These are phyloP conservation scores for Tolypocladium capitatum DNA, from an alignment of 2,329 filamentous ascomycete genomes.

Conservation along the genomic window DNA sequence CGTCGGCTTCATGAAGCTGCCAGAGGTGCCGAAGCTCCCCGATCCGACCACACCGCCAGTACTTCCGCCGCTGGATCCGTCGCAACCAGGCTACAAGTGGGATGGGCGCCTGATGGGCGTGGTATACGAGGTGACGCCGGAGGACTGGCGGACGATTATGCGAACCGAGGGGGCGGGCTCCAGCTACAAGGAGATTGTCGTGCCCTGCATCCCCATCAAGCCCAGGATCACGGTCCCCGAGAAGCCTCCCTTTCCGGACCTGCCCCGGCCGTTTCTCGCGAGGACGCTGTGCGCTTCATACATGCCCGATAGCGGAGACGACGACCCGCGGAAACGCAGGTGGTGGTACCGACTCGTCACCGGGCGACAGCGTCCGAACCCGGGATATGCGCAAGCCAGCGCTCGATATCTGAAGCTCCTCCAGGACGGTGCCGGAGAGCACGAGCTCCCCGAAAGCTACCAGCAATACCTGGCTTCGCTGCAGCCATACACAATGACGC, in stretches of 20 bases:
- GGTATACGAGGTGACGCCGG: constrained; percentile 81
- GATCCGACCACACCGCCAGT: constrained; percentile 15
- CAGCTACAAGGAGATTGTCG: constrained; percentile 71
- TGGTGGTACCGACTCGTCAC: constrained; percentile 34
- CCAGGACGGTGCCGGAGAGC: constrained; percentile 63
- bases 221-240: constrained; percentile 47
- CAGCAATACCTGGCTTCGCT: constrained; percentile 57
- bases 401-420: constrained; percentile 73
- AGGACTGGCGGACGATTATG: constrained; percentile 77
- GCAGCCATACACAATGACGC: constrained; percentile 58
- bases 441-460: constrained; percentile 68
- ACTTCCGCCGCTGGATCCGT: constrained; percentile 13
- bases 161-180: constrained; percentile 79
- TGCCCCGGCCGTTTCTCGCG: constrained; percentile 58
- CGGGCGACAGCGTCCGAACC: constrained; percentile 42
- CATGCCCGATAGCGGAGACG: constrained; percentile 21
- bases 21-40: constrained; percentile 22
- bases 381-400: constrained; percentile 69
- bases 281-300: constrained; percentile 70
- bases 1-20: constrained; percentile 46
- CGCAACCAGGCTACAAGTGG: constrained; percentile 34
- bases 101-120: constrained; percentile 77
- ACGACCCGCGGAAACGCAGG: constrained; percentile 19
- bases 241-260: constrained; percentile 37
- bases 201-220: constrained; percentile 62